phyloP scores from a whole-genome alignment of 208 protist species.

The Leishmania gerbilli region DNA sequence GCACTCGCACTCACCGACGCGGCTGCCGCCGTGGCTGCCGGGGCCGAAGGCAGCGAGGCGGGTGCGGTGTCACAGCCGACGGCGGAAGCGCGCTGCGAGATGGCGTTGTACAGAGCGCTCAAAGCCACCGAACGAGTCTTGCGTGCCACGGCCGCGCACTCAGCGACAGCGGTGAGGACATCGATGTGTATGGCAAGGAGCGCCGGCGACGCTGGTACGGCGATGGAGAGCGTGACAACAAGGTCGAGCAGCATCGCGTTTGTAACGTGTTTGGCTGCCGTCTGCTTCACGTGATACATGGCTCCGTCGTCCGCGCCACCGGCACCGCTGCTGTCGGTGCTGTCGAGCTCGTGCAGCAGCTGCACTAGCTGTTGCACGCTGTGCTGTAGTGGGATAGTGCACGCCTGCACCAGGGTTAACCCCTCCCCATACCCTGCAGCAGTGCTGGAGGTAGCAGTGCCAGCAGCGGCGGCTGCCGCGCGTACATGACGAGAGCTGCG shows the following conservation, averaged over 20 bases:
- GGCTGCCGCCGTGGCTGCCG: slow-evolving; percentile 13
- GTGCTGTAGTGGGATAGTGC: slow-evolving; percentile 31
- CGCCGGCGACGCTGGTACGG: slow-evolving; percentile 34
- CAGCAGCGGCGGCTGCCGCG: background rate
- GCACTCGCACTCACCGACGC: slow-evolving; percentile 12
- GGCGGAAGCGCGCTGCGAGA: slow-evolving; percentile 26
- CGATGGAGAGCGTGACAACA: slow-evolving; percentile 50
- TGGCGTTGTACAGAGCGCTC: slow-evolving; percentile 46
- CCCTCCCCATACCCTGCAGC: background rate
- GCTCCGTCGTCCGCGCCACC: slow-evolving; percentile 3
- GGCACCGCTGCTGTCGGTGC: background rate
- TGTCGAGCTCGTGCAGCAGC: slow-evolving; percentile 30
- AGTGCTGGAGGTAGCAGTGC: background rate
- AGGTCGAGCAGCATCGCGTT: slow-evolving; percentile 63
- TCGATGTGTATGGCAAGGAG: slow-evolving; percentile 42
- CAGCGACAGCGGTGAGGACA: slow-evolving; percentile 60
- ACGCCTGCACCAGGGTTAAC: slow-evolving; percentile 20
- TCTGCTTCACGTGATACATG: slow-evolving; percentile 51
- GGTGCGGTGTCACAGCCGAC: background rate
- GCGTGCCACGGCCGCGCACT: slow-evolving; percentile 46
- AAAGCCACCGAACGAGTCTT: slow-evolving; percentile 49
- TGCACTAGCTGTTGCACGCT: slow-evolving; percentile 38
- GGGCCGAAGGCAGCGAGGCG: background rate
- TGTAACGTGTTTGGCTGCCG: slow-evolving; percentile 44
- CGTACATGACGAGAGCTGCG: slow-evolving; percentile 25